Base-by-base conservation (phyloP, 371 early-diverging fungal species). In the Dentiscutata heterogama region DNA sequence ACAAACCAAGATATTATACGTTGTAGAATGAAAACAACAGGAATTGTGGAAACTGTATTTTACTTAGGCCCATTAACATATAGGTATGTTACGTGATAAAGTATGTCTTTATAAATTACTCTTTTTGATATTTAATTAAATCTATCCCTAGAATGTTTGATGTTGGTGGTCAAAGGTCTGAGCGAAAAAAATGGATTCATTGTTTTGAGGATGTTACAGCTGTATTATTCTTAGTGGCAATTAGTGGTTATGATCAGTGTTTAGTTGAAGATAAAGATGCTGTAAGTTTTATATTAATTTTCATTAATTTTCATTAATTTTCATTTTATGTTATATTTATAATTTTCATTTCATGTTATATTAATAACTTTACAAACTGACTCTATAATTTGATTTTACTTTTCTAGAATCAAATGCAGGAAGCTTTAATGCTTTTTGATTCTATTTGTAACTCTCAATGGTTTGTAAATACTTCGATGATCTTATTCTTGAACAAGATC, bases 151-250 rank as follows among this genome's bases (percentile, higher is more conserved):
- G 91, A 54, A 95, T 97, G 96, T 92, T 96, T 87, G 98, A 97
- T 87, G 98, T 97, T 31, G 97, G 97, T 51, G 97, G 97, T 20
- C 97, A 97, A 88, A 87, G 96, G 27, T 93, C 94, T 35, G 96
- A 96, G 83, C 92, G 99, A 78, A 97, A 96, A 82, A 97, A 97
- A 85, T 98, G 99, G 99, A 91, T 96, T 60, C 97, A 97, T 72
- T 97, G 97, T 79, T 95, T 97, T 85, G 98, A 97, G 83, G 95
- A 95, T 78, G 98, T 98, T 13, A 98, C 97, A 11, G 95, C 98
- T 0, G 92, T 98, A 56, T 87, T 98, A 13, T 98, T 97, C 86
- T 85, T 97, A 78, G 98, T 96, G 10, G 97, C 98, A n/a, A 94
- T 98, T 56, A 91, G 92, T 73, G 98, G 96, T 84, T 98, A 97